Conservation (phyloP, 2,329 filamentous ascomycete genomes). For the Sarocladium kiliense region DNA sequence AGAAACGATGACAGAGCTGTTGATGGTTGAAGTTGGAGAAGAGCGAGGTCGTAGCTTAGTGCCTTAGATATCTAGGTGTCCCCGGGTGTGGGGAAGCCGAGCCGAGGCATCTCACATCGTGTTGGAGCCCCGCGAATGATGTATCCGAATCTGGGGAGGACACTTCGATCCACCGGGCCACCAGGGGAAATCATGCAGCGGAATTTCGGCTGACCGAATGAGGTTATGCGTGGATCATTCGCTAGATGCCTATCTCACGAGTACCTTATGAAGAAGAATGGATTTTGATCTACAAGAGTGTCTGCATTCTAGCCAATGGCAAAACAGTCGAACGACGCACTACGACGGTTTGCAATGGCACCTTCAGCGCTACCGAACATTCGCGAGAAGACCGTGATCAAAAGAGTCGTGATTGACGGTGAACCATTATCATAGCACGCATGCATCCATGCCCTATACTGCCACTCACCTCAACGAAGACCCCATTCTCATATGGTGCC, state of each 20-base stretch:
- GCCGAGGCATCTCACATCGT: slow-evolving; percentile 3
- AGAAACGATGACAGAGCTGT: background rate
- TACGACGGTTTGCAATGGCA: too few relatives aligned
- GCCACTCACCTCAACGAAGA: too few relatives aligned
- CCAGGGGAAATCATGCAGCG: background rate
- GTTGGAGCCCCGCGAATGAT: background rate
- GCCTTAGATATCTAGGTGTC: background rate
- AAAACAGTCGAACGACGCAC: too few relatives aligned
- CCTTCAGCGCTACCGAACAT: too few relatives aligned
- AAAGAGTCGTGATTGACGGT: background rate
- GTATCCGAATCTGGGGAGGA: background rate
- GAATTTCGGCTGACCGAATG: too few relatives aligned
- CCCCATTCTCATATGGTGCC: too few relatives aligned
- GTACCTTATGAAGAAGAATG: too few relatives aligned
- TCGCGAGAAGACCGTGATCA: too few relatives aligned
- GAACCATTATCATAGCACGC: background rate
- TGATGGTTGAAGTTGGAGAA: background rate
- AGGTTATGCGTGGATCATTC: too few relatives aligned
- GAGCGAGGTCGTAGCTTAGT: background rate
- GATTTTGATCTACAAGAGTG: too few relatives aligned
- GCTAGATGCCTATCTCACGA: too few relatives aligned
- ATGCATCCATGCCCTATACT: background rate
- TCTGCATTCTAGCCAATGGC: too few relatives aligned
- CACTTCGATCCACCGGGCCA: background rate
- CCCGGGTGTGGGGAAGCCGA: slow-evolving; percentile 6